A percentile compares a stretch with the other conserved stretches of the same genome.
phyloP scores from a whole-genome alignment of 805 yeast genomes.

The Candida broadrunensis region DNA sequence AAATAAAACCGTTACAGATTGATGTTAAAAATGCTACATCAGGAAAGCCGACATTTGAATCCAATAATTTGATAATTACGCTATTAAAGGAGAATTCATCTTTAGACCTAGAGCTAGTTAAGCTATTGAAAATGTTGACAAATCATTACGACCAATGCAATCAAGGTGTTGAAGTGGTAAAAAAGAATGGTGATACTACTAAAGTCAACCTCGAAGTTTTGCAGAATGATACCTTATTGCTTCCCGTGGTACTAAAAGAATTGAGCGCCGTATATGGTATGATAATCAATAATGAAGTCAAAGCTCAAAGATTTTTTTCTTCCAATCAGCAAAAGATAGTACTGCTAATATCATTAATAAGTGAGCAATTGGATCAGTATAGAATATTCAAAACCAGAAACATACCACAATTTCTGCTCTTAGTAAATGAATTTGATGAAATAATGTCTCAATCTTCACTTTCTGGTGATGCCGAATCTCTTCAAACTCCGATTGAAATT shows the following conservation, averaged over 20 bases:
- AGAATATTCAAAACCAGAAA: conserved; percentile 19
- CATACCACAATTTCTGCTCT: conserved; percentile 22
- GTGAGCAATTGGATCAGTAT: conserved; percentile 14
- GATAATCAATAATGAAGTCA: conserved; percentile 29
- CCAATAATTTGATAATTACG: conserved; percentile 16
- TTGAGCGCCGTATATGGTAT: conserved; percentile 37
- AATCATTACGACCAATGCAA: conserved; percentile 80
- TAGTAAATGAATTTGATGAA: conserved; percentile 15
- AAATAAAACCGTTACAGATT: conserved; percentile 15
- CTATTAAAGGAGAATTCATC: conserved; percentile 41
- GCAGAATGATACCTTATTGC: conserved; percentile 50
- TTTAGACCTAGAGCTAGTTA: conserved; percentile 68
- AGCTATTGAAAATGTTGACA: conserved; percentile 66
- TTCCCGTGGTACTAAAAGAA: conserved; percentile 54
- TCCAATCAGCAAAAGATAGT: conserved; percentile 12
- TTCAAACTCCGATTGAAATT: conserved; percentile 12
- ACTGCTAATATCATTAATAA: conserved; percentile 10
- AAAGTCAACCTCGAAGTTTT: conserved; percentile 44
- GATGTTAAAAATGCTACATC: conserved; percentile 9
- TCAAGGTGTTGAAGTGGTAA: conserved; percentile 38
- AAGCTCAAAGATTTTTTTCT: conserved; percentile 22
- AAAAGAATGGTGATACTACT: conserved; percentile 11
- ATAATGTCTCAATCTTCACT: conserved; percentile 10
- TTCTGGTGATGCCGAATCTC: conserved; percentile 5
- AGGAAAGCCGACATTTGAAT: conserved; percentile 7